Base-by-base conservation (phyloP, 805 yeast species). In the Candida bentonensis region DNA sequence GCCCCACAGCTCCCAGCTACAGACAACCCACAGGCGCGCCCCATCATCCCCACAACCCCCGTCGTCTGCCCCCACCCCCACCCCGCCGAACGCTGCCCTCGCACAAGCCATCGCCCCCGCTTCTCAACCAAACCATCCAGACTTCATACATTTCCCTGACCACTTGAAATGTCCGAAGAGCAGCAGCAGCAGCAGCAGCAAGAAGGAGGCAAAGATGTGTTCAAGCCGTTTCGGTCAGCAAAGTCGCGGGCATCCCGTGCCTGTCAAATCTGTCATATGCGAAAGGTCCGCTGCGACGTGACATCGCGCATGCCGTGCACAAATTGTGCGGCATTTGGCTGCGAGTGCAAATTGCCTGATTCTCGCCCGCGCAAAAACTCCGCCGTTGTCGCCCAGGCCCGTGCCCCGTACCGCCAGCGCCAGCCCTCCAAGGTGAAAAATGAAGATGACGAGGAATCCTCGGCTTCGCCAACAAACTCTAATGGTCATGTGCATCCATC, bases 211-310 rank as follows among this genome's bases (percentile, higher is more conserved):
- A 27, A 22, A 30, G 36, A 30, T n/a, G 36, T 30, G 5, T 30
- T 30, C 20, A 27, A 22, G 40, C 44, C 47, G 20, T 46, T 51
- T 36, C 47, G 54, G 78, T 49, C 73, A 15, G 54, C 52, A 15
- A 49, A 56, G 15, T 53, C 82, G 41, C 64, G 88, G 43, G 82
- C 86, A 0, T 65, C 82, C 5, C 62, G 84, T 41, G 89, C 88
- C 2, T 82, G 92, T 56, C 71, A 74, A 34, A 81, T 82, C n/a
- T 83, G 92, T 55, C 77, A 85, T 44, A 72, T 79, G 4, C 66
- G 92, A 27, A 82, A 82, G 53, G 92, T 82, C n/a, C 72, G 87
- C 27, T 82, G 94, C 62, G 66, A 63, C 46, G 66, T 63, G 46
- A 80, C 68, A 13, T 58, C 59, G 26, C 71, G 65, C 44, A 66